phyloP scores from a whole-genome alignment of 495 filamentous ascomycete species.

The Aspergillus carlsbadensis region DNA sequence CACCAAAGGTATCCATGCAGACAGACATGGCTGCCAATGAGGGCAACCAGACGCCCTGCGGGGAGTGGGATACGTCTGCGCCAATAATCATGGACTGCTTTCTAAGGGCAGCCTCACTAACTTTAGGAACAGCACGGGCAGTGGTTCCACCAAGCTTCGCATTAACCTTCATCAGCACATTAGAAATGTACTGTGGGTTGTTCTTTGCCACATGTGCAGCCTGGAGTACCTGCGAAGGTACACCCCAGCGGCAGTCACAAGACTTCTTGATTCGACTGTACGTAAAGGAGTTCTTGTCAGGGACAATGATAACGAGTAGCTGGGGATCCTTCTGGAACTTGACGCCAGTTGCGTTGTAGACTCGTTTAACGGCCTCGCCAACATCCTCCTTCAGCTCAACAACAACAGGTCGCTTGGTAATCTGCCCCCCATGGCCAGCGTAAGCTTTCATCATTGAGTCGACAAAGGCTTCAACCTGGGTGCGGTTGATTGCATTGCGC shows the following conservation, averaged over 20 bases:
- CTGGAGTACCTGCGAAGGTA: constrained; percentile 73
- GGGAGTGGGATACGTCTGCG: constrained; percentile 82
- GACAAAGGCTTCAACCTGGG: constrained; percentile 54
- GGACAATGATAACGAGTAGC: constrained; percentile 69
- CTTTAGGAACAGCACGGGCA: constrained; percentile 38
- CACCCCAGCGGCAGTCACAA: constrained; percentile 75
- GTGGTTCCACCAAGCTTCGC: constrained; percentile 90
- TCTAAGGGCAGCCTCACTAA: constrained; percentile 33
- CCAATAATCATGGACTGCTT: constrained; percentile 74
- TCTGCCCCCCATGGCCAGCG: constrained; percentile 66
- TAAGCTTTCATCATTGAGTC: constrained; percentile 61
- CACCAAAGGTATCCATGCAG: constrained; percentile 66
- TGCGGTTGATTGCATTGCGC: constrained; percentile 37
- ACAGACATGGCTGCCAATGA: constrained; percentile 88
- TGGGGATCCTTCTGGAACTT: constrained; percentile 51
- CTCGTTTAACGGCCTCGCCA: constrained; percentile 50
- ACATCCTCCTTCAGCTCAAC: constrained; percentile 41
- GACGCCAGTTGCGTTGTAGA: constrained; percentile 50
- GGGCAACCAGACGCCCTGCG: constrained; percentile 58
- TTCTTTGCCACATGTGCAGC: constrained; percentile 57
- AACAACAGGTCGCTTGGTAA: constrained; percentile 40
- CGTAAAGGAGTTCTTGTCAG: constrained; percentile 57
- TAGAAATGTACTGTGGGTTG: constrained; percentile 76
- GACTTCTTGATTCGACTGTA: constrained; percentile 83
- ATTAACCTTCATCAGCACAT: constrained; percentile 92